These are phyloP conservation scores for Talaromyces sp. DNA, from an alignment of 2,329 filamentous ascomycete genomes.

Conservation along the genomic window DNA sequence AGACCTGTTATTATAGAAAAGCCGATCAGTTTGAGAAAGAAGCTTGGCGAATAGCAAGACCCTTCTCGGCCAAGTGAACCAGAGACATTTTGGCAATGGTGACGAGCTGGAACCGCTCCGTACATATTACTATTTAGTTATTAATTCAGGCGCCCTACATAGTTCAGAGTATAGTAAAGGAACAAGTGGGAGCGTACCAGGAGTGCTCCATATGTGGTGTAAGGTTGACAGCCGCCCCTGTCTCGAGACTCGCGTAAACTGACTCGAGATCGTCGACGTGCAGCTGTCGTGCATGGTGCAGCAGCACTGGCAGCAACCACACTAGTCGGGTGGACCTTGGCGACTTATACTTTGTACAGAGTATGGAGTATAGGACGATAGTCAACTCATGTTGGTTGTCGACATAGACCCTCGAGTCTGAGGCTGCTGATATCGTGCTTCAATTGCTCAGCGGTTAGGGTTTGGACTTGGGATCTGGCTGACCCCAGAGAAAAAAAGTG, in stretches of 20 bases:
- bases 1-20: not conserved
- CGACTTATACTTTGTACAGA: not conserved
- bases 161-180: not conserved
- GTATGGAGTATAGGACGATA: not conserved
- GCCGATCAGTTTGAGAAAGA: not conserved
- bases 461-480: not conserved
- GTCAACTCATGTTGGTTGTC: not conserved
- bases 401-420: not conserved
- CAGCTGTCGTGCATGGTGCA: conserved; percentile 1
- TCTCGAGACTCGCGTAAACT: not conserved
- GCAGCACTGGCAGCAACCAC: not conserved
- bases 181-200: not conserved
- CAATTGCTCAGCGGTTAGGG: not conserved
- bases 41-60: not conserved
- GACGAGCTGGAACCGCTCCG: not conserved
- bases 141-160: not conserved
- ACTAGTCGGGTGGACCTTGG: not conserved
- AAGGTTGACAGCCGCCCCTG: not conserved
- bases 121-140: not conserved
- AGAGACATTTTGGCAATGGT: not conserved
- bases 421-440: not conserved
- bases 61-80: not conserved
- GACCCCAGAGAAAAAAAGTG: not conserved
- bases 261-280: not conserved
- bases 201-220: not conserved